Conservation (phyloP, 371 early-diverging fungal species). For the Mortierella sp. region DNA sequence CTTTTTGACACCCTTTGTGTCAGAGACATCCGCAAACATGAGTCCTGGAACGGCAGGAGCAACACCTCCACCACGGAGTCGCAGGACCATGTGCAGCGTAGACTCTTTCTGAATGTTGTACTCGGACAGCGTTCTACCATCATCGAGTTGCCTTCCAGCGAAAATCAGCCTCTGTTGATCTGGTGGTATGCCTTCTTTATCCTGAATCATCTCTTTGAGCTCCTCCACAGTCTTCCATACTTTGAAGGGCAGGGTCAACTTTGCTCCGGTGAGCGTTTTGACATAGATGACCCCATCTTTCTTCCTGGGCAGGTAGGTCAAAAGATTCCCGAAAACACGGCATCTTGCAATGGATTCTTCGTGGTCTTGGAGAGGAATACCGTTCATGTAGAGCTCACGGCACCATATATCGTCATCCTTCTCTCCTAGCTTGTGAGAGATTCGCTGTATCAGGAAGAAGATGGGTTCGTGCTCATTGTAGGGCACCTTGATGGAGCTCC, state of each 20-base stretch:
- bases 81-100: constrained; percentile 86
- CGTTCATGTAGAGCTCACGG: constrained; percentile 6
- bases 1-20: constrained; percentile 2
- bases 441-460: constrained; percentile 17
- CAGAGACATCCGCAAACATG: constrained; percentile 17
- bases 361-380: constrained; percentile 9
- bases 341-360: constrained; percentile 8
- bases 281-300: no score
- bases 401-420: neutral
- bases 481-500: constrained; percentile 4
- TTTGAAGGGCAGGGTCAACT: no score
- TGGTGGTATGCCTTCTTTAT: constrained; percentile 58
- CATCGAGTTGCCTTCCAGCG: constrained; percentile 90
- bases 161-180: constrained; percentile 63
- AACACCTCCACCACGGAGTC: constrained; percentile 77
- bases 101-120: constrained; percentile 69
- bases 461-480: constrained; percentile 19
- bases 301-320: no score
- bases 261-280: constrained; percentile 74
- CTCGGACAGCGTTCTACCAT: constrained; percentile 59
- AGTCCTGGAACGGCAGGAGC: neutral
- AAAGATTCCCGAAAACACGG: constrained; percentile 6
- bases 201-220: constrained; percentile 71
- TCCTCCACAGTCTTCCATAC: neutral
- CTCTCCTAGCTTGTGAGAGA: neutral